Evolutionary conservation across 1,284 basidiomycete species (phyloP), one percentile per base, ranked within the genome.

Genomic region (Schizophyllum commune): DNA sequence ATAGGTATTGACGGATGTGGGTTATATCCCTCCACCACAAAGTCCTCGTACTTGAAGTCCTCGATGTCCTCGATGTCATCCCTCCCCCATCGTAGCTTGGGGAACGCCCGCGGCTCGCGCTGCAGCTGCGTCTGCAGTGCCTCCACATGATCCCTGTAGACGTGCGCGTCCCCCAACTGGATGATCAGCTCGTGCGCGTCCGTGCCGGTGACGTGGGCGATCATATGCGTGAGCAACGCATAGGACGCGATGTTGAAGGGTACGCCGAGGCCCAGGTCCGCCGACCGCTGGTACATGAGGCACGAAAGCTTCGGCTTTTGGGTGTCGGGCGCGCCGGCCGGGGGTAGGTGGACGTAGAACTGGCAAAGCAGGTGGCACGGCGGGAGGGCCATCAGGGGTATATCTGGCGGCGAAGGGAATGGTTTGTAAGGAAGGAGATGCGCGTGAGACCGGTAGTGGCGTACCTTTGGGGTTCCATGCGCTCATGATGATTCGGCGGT

Each of bases 241-340:
- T 99, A 99, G 1, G 94, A 96, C 8, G 96, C 96, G 74, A 99
- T 98, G 77, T 99, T 99, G 84, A 99, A 99, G 0, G 96, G 96
- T 58, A 98, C 92, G 2, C 96, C 96, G 51, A 99, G 89, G 0
- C 96, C 96, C 6, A 98, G 83, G 71, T 99, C 96, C 55, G 96
- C 96, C 5, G 95, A 98, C 54, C 97, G 92, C 73, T 99, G 96
- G 78, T 92, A 98, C 94, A 99, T 97, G 59, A 98, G 83, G 73
- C 96, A 98, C 15, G 91, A 94, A 47, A 99, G 86, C 65, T 84
- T 85, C 1, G 89, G 90, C 65, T 86, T 87, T 4, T 75, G 70
- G 1, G 72, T 72, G n/a, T 78, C 73, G 6, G 83, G 75, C 13
- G 77, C 67, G 34, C 71, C 66, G 1, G 77, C 68, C 8, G 83